Percentiles rank a stretch among this genome's conserved stretches.
phyloP scores from a whole-genome alignment of 345 rosid species.

The Eucalyptus pauciflora region DNA sequence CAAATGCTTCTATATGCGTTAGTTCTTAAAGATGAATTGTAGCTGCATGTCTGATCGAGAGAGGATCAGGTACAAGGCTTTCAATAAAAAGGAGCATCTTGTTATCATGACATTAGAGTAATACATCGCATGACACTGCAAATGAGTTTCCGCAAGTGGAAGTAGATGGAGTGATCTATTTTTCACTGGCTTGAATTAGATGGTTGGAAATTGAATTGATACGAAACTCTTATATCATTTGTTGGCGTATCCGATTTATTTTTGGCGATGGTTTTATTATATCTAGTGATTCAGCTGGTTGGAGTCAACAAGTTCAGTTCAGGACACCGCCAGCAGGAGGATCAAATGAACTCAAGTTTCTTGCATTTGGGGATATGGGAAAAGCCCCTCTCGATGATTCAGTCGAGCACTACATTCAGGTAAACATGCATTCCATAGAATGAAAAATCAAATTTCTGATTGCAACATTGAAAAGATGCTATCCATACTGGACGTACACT shows the following conservation, averaged over 20 bases:
- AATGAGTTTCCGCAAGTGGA: neutral
- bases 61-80: neutral
- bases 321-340: constrained; percentile 53
- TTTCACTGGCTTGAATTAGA: neutral
- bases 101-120: neutral
- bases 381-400: constrained; percentile 60
- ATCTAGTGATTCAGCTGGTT: constrained; percentile 38
- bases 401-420: constrained; percentile 62
- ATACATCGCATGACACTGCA: neutral
- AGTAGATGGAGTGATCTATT: neutral
- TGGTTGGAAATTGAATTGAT: neutral
- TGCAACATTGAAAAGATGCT: neutral
- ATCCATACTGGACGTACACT: neutral
- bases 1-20: neutral
- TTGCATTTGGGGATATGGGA: constrained; percentile 69
- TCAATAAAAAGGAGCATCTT: neutral
- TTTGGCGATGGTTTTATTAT: neutral
- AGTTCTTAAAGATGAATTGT: neutral
- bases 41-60: neutral
- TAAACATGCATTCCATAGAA: neutral
- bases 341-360: constrained; percentile 35
- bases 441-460: neutral
- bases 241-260: neutral
- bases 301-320: constrained; percentile 45
- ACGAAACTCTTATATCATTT: neutral